Evolutionary conservation across 768 basidiomycete species (phyloP).

Genomic region (Boletus rubescentipes): DNA sequence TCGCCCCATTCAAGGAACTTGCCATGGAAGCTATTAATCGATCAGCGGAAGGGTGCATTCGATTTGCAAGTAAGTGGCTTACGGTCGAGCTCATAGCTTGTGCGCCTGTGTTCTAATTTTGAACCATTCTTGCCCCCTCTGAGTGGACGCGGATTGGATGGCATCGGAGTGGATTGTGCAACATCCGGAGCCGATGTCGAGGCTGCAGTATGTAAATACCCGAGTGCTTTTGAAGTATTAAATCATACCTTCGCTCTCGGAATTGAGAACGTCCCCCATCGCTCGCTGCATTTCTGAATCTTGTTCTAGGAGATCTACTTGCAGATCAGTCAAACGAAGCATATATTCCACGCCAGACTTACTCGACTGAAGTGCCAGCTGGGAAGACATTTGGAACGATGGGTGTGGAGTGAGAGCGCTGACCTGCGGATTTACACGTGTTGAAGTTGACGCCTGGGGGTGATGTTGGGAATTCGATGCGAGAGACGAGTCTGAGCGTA

Average conservation of each 20-base stretch:
- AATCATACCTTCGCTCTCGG: constrained; percentile 40
- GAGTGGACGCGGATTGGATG: constrained; percentile 14
- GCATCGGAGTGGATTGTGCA: constrained; percentile 2
- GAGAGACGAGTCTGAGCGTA: constrained; percentile 14
- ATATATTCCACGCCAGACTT: constrained; percentile 17
- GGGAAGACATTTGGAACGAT: constrained; percentile 55
- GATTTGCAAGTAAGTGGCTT: neutral
- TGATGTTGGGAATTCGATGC: constrained; percentile 20
- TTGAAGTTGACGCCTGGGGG: constrained; percentile 31
- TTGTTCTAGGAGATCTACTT: constrained; percentile 61
- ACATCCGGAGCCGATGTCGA: constrained; percentile 12
- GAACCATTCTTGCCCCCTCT: neutral
- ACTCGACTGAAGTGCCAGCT: constrained; percentile 56
- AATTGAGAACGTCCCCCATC: constrained; percentile 55
- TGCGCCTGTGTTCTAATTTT: constrained; percentile 6
- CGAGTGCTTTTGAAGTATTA: neutral
- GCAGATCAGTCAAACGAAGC: constrained; percentile 2
- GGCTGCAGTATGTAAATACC: constrained; percentile 4
- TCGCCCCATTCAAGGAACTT: constrained; percentile 19
- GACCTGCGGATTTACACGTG: constrained; percentile 43
- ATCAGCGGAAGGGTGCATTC: neutral
- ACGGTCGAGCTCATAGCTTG: constrained; percentile 19
- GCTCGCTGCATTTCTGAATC: constrained; percentile 73
- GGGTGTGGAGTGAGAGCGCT: constrained; percentile 56
- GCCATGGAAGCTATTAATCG: constrained; percentile 28